Evolutionary conservation across 1,139 yeast species (phyloP).

Genomic region (Diutina rugosa): DNA sequence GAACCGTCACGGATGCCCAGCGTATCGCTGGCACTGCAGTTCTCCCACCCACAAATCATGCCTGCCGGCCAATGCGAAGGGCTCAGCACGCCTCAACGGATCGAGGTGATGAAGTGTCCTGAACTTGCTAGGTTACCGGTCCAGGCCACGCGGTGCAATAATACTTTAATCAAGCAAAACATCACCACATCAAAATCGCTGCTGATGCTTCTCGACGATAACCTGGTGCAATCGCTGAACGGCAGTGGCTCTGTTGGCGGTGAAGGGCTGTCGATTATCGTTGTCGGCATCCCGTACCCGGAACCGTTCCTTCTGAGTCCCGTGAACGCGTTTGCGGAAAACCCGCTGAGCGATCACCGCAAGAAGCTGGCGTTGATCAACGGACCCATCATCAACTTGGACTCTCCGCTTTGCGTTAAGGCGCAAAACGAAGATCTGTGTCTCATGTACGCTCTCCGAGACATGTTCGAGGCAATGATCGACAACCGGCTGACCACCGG

Average conservation of each 20-base stretch:
- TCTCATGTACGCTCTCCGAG: constrained; percentile 58
- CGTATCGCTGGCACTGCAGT: not conserved
- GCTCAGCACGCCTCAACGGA: constrained; percentile 22
- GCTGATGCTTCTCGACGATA: not conserved
- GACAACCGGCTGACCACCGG: constrained; percentile 65
- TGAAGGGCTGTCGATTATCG: constrained; percentile 10
- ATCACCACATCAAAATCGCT: not conserved
- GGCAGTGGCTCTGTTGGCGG: not conserved
- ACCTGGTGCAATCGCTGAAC: not conserved
- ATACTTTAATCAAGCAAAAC: constrained; percentile 1
- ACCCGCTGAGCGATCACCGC: constrained; percentile 60
- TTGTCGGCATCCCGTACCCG: constrained; percentile 33
- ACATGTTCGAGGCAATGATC: constrained; percentile 70
- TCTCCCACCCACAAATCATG: not conserved
- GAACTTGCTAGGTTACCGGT: constrained; percentile 23
- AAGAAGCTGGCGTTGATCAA: constrained; percentile 67
- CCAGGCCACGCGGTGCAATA: constrained; percentile 19
- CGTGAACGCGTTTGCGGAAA: constrained; percentile 30
- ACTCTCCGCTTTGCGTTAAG: constrained; percentile 38
- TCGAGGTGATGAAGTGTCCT: constrained; percentile 16
- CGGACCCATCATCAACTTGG: constrained; percentile 81
- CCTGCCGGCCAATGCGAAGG: constrained; percentile 20
- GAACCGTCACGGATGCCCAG: not conserved
- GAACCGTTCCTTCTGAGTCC: constrained; percentile 23
- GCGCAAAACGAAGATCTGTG: constrained; percentile 38